Percentiles rank a stretch among this genome's conserved stretches.
These are phyloP conservation scores for Lactarius pseudohatsudake DNA, from an alignment of 768 basidiomycete genomes.

Conservation along the genomic window DNA sequence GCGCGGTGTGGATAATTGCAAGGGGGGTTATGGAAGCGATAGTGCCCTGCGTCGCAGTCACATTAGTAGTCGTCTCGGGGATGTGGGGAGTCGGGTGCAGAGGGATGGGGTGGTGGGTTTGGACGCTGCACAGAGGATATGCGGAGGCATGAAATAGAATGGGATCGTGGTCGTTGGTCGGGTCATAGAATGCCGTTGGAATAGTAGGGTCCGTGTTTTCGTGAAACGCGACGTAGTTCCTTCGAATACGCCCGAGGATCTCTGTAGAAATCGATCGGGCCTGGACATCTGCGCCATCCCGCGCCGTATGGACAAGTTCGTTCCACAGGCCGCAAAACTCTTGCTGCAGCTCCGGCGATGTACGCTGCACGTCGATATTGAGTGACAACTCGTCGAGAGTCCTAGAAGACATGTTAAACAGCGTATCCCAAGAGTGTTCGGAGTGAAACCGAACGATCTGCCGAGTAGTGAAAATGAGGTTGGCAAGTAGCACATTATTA, in stretches of 20 bases:
- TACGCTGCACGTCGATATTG: not conserved
- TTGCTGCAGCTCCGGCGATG: slow-evolving; percentile 13
- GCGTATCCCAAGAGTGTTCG: not conserved
- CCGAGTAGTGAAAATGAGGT: slow-evolving; percentile 6
- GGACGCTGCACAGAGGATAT: slow-evolving; percentile 12
- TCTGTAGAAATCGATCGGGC: not conserved
- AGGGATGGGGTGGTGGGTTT: not conserved
- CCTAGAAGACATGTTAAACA: not conserved
- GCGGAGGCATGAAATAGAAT: not conserved
- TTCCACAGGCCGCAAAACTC: slow-evolving; percentile 15
- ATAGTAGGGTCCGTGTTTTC: not conserved
- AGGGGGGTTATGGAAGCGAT: not conserved
- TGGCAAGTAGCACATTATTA: slow-evolving; percentile 10
- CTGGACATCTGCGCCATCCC: not conserved
- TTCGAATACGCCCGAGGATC: slow-evolving; percentile 4
- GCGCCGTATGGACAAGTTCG: not conserved
- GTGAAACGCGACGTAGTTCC: slow-evolving; percentile 1
- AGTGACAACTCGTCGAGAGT: not conserved
- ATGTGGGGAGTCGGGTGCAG: not conserved
- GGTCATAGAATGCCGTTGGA: not conserved
- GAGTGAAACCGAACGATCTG: slow-evolving; percentile 1
- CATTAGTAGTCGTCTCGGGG: not conserved
- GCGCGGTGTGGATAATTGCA: not conserved
- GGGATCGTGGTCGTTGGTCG: not conserved
- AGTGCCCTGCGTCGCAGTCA: not conserved